Evolutionary conservation across 1,139 yeast genomes (phyloP), one percentile per base, ranked within the genome.

Genomic region (Candida sanyaensis): DNA sequence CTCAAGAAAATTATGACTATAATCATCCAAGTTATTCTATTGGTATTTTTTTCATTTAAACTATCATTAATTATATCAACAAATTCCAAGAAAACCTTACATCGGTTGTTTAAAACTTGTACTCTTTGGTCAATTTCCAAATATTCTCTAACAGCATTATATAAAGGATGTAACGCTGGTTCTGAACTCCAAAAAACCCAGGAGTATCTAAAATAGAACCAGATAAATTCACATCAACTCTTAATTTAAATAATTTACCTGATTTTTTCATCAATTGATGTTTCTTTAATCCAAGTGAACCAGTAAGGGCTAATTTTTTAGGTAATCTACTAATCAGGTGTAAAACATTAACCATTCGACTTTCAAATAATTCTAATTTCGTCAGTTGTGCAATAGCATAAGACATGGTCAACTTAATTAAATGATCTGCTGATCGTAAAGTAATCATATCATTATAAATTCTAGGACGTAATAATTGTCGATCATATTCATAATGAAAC

Each of bases 311-410:
- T 46, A 93, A 70, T 56, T 91, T 83, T 60, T 89, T 89, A 1
- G 99, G 99, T 27, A 93, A 76, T 62, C 86, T 86, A 23, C 96
- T 86, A 41, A 93, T 93, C 59, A 92, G 88, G 51, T 85, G 88
- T 64, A 93, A 76, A 51, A 86, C 85, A 40, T 84, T 84, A 13
- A 93, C 89, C 86, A 93, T 91, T 55, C 96, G 75, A 43, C 96
- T 88, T 64, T 93, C 99, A 68, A 93, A 93, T 46, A 93, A 71
- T 38, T 96, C 88, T 30, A 93, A 69, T 63, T 92, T 93, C 0
- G 98, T 91, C 57, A 96, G 92, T 66, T 93, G 99, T 0, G 98
- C 97, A 53, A 93, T 89, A 1, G 99, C 97, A 67, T 93, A 97
- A 2, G 97, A 89, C 82, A 93, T 83, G 8, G 98, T 89, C 49